These are phyloP conservation scores for Pontederia paniculata DNA, from an alignment of 176 grass and related monocot species.

Conservation along the genomic window DNA sequence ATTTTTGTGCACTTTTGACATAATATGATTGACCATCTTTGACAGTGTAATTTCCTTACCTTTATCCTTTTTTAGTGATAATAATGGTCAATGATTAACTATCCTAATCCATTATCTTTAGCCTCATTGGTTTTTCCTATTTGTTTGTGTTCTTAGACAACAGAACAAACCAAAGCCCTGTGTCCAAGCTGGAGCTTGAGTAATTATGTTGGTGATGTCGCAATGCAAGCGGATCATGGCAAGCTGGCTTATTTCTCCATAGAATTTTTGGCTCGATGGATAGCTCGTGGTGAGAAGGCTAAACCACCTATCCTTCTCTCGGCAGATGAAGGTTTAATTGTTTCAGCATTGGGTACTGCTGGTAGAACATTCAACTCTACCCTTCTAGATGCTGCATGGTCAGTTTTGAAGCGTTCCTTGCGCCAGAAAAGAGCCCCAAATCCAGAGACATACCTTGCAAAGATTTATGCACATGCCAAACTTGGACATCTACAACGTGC, in stretches of 20 bases:
- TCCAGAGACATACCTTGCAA: constrained; percentile 73
- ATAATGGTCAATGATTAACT: background rate
- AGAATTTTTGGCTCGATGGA: constrained; percentile 75
- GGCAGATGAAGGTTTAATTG: constrained; percentile 72
- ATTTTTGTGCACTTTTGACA: background rate
- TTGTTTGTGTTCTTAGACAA: constrained; percentile 35
- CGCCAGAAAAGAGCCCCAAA: constrained; percentile 62
- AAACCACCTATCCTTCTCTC: constrained; percentile 44
- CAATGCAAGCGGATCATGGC: constrained; percentile 73
- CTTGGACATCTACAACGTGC: constrained; percentile 76
- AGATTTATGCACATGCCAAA: constrained; percentile 86
- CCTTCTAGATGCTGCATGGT: constrained; percentile 76
- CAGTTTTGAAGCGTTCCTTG: constrained; percentile 51
- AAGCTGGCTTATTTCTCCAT: constrained; percentile 64
- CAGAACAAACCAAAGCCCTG: constrained; percentile 76
- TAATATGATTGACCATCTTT: background rate
- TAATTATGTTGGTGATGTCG: constrained; percentile 56
- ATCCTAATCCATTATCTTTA: background rate
- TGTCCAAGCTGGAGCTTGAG: constrained; percentile 58
- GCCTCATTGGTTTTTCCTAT: constrained; percentile 10
- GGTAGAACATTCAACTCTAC: constrained; percentile 49
- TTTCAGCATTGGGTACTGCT: constrained; percentile 62
- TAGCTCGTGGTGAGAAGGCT: constrained; percentile 49
- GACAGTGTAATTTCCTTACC: background rate
- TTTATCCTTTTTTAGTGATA: background rate